These are phyloP conservation scores for Mycena capillaripes DNA, from an alignment of 768 basidiomycete genomes.

Conservation along the genomic window DNA sequence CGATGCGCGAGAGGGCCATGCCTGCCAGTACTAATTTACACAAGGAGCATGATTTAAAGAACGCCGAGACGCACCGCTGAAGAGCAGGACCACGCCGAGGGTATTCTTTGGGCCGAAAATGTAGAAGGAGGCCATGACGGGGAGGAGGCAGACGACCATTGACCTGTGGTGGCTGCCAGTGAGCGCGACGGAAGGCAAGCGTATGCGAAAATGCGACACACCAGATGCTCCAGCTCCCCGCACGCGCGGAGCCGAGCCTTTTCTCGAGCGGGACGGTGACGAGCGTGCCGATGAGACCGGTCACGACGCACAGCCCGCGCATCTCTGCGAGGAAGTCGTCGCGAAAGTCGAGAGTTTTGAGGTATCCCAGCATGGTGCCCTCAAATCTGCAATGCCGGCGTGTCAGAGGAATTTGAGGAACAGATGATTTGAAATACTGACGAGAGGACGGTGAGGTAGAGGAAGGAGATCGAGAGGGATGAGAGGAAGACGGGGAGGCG, in stretches of 20 bases:
- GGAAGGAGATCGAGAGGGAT: constrained; percentile 57
- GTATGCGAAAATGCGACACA: constrained; percentile 30
- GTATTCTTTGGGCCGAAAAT: constrained; percentile 35
- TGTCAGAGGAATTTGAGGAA: not conserved
- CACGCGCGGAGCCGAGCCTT: constrained; percentile 58
- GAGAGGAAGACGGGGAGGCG: constrained; percentile 56
- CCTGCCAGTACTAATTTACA: constrained; percentile 40
- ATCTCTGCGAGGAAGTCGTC: constrained; percentile 66
- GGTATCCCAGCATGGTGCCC: constrained; percentile 65
- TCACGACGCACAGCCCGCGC: constrained; percentile 60
- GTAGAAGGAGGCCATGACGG: constrained; percentile 59
- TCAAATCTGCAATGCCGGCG: constrained; percentile 54
- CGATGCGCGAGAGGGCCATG: constrained; percentile 61
- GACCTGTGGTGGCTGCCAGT: constrained; percentile 55
- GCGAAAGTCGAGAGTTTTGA: constrained; percentile 59
- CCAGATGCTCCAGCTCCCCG: constrained; percentile 68
- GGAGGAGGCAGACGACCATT: constrained; percentile 59
- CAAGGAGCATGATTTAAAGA: not conserved
- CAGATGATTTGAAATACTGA: constrained; percentile 28
- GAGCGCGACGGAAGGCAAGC: not conserved
- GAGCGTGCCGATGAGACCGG: constrained; percentile 62
- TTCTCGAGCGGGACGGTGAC: constrained; percentile 57
- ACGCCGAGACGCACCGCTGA: constrained; percentile 50
- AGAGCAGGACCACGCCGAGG: constrained; percentile 56
- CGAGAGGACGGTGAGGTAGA: constrained; percentile 60